A percentile compares a stretch with the other conserved stretches of the same genome.
These are phyloP conservation scores for Cyclostephanos tholiformis DNA, from an alignment of 108 stramenopile genomes.

Conservation along the genomic window DNA sequence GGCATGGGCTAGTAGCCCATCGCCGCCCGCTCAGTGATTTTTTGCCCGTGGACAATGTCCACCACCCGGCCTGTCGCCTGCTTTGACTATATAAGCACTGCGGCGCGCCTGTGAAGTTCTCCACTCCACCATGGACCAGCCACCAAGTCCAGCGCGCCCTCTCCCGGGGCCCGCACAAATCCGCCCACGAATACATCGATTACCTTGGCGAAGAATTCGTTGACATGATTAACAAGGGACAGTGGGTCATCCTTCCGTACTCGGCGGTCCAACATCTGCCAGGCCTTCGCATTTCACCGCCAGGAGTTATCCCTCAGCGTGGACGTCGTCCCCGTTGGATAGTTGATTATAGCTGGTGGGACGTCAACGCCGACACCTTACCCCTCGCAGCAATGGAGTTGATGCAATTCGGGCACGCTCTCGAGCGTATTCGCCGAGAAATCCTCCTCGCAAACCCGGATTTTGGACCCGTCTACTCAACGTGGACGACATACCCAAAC, in stretches of 20 bases:
- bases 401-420: conserved; percentile 28
- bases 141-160: conserved; percentile 1
- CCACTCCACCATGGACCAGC: too few species aligned
- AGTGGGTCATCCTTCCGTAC: conserved; percentile 36
- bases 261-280: conserved; percentile 10
- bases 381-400: conserved; percentile 17
- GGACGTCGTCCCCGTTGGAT: too few species aligned
- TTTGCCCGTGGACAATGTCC: too few species aligned
- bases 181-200: conserved; percentile 4
- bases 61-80: conserved; percentile 18
- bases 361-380: conserved; percentile 23
- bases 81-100: conserved; percentile 16
- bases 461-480: neutral
- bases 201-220: conserved; percentile 9
- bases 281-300: conserved; percentile 13
- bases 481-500: conserved; percentile 12
- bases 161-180: too few species aligned
- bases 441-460: neutral
- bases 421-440: conserved; percentile 6
- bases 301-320: too few species aligned
- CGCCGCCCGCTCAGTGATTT: too few species aligned
- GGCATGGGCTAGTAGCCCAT: too few species aligned
- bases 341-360: too few species aligned
- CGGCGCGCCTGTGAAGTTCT: conserved; percentile 35
- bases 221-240: conserved; percentile 12